Base-by-base conservation (phyloP, 2,329 filamentous ascomycete species). In the Trichoderma oligosporum region DNA sequence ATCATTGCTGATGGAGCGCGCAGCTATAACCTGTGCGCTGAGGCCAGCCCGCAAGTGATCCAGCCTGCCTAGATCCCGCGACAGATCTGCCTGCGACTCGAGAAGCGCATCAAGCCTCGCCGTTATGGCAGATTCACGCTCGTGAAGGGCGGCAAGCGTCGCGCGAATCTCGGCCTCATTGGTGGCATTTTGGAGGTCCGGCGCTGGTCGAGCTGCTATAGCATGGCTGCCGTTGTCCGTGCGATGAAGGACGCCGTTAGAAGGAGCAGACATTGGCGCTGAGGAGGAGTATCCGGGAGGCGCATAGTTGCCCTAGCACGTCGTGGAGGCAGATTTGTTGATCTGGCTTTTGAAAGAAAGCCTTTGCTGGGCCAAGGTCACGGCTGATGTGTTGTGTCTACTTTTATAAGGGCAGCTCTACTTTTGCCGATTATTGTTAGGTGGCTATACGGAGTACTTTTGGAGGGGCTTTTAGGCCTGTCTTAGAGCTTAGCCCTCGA, bases 41-140 rank as follows among this genome's bases (percentile, higher is more conserved):
- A 97, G 82, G 62, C 92, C 88, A 39, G 92, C 92, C 63, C 94
- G 89, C 55, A 97, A 82, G 27, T 96, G 80, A 73, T 99, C 94
- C 61, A 99, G 82, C 16, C 93, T 88, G 60, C 86, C 86, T 49
- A 99, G 81, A 67, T 97, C 91, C 63, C 91, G 88, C 18, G 88
- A 87, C 48, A 99, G 83, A 68, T 96, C 89, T 60, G 89, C 85
- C 70, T 97, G 91, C 1, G 89, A 91, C 61, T 87, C 84, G 47
- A 97, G 76, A 53, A 97, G 83, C 52, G 82, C 78, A 71, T 93
- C 84, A 42, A 97, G 84, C 44, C 85, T 87, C 55, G 81, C 79
- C 1, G 87, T 90, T 61, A 97, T 84, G 55, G 80, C 74, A 61
- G 85, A 80, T 73, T 97, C 92, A 68, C 88, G 88, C 51, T 79